Base-by-base conservation (phyloP, 371 early-diverging fungal species). In the Batkoa obscura region DNA sequence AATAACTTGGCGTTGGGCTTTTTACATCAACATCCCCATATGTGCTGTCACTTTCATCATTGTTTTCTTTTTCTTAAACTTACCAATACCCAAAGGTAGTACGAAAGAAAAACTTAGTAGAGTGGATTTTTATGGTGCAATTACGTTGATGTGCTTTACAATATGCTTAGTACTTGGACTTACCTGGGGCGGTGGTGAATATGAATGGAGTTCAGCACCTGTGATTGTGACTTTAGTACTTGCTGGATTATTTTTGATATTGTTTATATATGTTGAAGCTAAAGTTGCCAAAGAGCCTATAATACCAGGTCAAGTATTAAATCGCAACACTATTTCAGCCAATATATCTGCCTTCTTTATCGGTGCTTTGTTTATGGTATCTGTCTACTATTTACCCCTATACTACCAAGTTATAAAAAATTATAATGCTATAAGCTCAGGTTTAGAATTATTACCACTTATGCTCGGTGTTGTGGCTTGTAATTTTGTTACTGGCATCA, bases 401-500 rank as follows among this genome's bases (percentile, higher is more conserved):
- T 80, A 72, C 54, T 75, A 73, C 42, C 67, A 69, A 55, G 76
- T 87, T 34, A 83, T 86, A 41, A 62, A 72, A 37, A 70, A 73
- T 42, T 57, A 65, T 0, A 60, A 69, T 5, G 72, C 83, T 0
- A 81, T 76, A 0, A 45, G 58, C 1, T 66, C 81, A 1, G 84
- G 86, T 8, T 57, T 84, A 12, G 63, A 74, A 50, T 61, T 75
- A 37, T 62, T 82, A 51, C 80, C 84, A 0, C 65, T 78, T 47
- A 63, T 81, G 36, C 60, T 78, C 50, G 32, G 50, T n/a, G 66
- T 72, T n/a, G 62, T 72, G 13, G 50, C 34, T 30, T 30, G 12
- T 30, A 50, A 69, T 32, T 34, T 64, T 15, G 62, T 64, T 9
- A 61, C 64, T 17, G 59, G 64, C 6, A 30, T 65, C 59, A 61